Conservation (phyloP, 208 protist species). For the Trypanosoma rangeli region DNA sequence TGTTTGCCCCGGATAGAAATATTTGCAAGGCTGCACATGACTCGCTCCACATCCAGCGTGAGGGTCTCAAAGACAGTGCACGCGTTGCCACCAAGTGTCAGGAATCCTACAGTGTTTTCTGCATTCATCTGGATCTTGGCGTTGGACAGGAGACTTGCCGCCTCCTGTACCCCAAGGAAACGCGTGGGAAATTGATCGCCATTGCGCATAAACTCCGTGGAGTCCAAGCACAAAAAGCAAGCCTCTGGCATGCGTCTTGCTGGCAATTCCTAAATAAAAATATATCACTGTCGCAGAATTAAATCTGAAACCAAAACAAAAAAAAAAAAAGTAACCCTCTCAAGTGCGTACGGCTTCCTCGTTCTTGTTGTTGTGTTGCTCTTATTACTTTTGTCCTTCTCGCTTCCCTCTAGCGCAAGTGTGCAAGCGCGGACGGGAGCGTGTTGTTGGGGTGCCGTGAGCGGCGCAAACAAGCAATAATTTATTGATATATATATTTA, state of each 20-base stretch:
- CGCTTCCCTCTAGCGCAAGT: not conserved
- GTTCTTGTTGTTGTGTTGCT: not conserved
- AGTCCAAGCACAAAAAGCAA: conserved; percentile 94
- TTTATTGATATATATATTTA: no score
- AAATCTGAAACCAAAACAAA: conserved; percentile 10
- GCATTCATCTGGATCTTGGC: conserved; percentile 95
- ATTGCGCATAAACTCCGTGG: conserved; percentile 98
- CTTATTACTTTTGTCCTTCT: not conserved
- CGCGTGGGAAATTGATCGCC: conserved; percentile 97
- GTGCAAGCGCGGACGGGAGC: not conserved
- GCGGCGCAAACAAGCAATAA: not conserved
- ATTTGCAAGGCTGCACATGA: conserved; percentile 90
- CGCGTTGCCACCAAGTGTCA: conserved; percentile 92
- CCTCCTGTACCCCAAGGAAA: conserved; percentile 95
- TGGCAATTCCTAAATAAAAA: not conserved
- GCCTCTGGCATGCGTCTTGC: conserved; percentile 71
- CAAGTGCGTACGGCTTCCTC: not conserved
- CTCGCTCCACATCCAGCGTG: conserved; percentile 92
- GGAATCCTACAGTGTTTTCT: conserved; percentile 96
- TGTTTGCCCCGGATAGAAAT: conserved; percentile 86
- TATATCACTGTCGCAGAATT: not conserved
- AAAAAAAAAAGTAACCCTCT: not conserved
- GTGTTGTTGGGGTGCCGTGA: not conserved
- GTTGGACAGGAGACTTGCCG: conserved; percentile 94
- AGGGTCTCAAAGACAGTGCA: conserved; percentile 95